These are phyloP conservation scores for Polytolypa hystricis DNA, from an alignment of 2,329 filamentous ascomycete species.

Conservation along the genomic window DNA sequence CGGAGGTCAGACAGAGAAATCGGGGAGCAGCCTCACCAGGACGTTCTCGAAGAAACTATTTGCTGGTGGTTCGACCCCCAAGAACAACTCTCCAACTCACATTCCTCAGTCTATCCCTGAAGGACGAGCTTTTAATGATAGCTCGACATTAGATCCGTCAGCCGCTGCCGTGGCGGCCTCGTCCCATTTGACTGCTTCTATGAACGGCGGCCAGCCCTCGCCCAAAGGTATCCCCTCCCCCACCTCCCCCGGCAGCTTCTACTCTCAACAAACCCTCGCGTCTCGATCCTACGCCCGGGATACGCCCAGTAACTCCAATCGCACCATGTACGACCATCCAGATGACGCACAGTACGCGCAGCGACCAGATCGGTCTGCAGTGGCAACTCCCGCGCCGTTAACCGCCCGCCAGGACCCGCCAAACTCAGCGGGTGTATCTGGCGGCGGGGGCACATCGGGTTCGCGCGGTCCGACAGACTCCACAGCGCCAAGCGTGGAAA, in stretches of 20 bases:
- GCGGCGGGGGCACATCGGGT: slow-evolving; percentile 3
- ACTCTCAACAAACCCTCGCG: slow-evolving; percentile 32
- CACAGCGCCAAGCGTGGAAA: slow-evolving; percentile 56
- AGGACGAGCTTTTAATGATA: slow-evolving; percentile 44
- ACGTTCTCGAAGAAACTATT: slow-evolving; percentile 65
- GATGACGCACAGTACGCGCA: slow-evolving; percentile 25
- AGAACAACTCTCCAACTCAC: slow-evolving; percentile 64
- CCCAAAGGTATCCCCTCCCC: slow-evolving; percentile 36
- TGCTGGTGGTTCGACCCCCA: slow-evolving; percentile 59
- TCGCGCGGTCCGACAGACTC: slow-evolving; percentile 13
- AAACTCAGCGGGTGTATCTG: slow-evolving; percentile 14
- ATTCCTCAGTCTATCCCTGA: slow-evolving; percentile 56
- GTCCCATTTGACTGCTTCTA: slow-evolving; percentile 46
- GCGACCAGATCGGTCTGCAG: slow-evolving; percentile 22
- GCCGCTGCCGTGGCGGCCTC: slow-evolving; percentile 59
- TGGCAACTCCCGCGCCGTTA: slow-evolving; percentile 20
- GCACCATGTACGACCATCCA: slow-evolving; percentile 27
- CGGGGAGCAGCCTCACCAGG: slow-evolving; percentile 50
- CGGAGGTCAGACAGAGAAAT: slow-evolving; percentile 24
- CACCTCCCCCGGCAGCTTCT: slow-evolving; percentile 32
- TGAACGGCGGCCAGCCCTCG: slow-evolving; percentile 52
- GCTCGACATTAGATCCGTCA: slow-evolving; percentile 52
- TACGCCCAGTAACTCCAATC: slow-evolving; percentile 14
- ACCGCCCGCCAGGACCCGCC: slow-evolving; percentile 23
- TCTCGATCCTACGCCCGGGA: slow-evolving; percentile 34